Base-by-base conservation (phyloP, 148 eudicot genomes). In the Oxyria digyna region DNA sequence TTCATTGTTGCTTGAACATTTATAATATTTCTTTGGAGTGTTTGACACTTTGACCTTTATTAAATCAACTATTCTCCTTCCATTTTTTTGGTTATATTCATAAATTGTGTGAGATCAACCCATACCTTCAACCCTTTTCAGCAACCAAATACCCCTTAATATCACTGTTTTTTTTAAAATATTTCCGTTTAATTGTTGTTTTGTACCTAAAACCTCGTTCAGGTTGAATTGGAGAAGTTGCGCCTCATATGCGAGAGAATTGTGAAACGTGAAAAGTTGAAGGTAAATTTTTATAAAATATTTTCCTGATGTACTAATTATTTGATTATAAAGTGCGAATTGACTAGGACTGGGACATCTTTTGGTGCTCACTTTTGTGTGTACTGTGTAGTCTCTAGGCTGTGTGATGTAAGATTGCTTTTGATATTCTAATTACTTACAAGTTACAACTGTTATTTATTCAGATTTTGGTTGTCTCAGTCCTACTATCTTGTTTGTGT, bases 211-310 rank as follows among this genome's bases (percentile, higher is more conserved):
- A 42, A 12, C 55, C 38, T 72, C 75, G 26, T 67, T 65, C 82
- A 94, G 99, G 99, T 94, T 74, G 97, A 94, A 82, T 77, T 94
- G 74, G 99, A 94, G 87, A 85, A 89, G 54, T 74, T 94, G 52
- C 92, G 99, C 13, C 97, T 94, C 72, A 81, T 94, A 42, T 94
- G 99, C 31, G 99, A 94, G 74, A 85, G 99, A 77, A 90, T 94
- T 59, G 78, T 88, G 62, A 88, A 80, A 77, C 83, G 99, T 49
- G 99, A 94, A 80, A 93, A 90, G 71, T 70, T 94, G 71, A 94
- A 94, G 94, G 99, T 91, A 82, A 75, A 72, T 29, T 45, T 23
- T 35, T 57, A 14, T 12, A 9, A 54, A 12, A 8, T 3, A 55
- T 24, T 27, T 26, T 12, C 17, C 62, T 12, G 57, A 11, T 5